Base-by-base conservation (phyloP, 2,329 filamentous ascomycete species). In the Monilinia fructigena region DNA sequence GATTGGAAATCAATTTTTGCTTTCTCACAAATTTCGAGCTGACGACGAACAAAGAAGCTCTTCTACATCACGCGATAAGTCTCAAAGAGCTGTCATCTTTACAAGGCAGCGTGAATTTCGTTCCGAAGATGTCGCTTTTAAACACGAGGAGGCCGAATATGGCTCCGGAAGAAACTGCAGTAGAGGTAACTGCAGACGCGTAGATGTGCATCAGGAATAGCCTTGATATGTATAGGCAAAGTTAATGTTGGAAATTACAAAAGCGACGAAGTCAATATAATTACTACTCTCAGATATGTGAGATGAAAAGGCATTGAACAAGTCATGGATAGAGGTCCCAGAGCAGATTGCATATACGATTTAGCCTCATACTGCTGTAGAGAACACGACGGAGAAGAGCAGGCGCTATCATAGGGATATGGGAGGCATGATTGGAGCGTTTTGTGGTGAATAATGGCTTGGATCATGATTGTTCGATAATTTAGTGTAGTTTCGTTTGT, bases 1-100 rank as follows among this genome's bases (percentile, higher is more conserved):
- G 90, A 68, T 80, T 98, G 53, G 95, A 98, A 80, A 91, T 98
- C 68, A 93, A 90, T 73, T 94, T 94, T 75, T 93, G 91, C 78
- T 94, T 93, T 76, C 79, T 96, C 67, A 87, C 89, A n/a, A 89
- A 92, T 62, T 96, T 96, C 75, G 90, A 94, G 73, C 81, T 96
- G 68, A 83, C 84, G 50, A 88, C 92, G 4, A 83, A 83, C 70
- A 81, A 82, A 67, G 81, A 84, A 58, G 81, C 81, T 72, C 79
- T 91, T 65, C 75, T 80, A 67, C 73, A 78, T 35, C 83, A 86
- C 72, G 81, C 79, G n/a, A 77, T 77, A 55, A 75, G 74, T 64
- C 72, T 83, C 55, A 78, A 74, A 66, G 76, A 75, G 62, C 76
- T 76, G 20, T 70, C 70, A 31, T 75, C 75, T 35, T 63, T 74